A percentile compares a stretch with the other conserved stretches of the same genome.
These are phyloP conservation scores for Eucalyptus caleyi DNA, from an alignment of 345 rosid species.

Conservation along the genomic window DNA sequence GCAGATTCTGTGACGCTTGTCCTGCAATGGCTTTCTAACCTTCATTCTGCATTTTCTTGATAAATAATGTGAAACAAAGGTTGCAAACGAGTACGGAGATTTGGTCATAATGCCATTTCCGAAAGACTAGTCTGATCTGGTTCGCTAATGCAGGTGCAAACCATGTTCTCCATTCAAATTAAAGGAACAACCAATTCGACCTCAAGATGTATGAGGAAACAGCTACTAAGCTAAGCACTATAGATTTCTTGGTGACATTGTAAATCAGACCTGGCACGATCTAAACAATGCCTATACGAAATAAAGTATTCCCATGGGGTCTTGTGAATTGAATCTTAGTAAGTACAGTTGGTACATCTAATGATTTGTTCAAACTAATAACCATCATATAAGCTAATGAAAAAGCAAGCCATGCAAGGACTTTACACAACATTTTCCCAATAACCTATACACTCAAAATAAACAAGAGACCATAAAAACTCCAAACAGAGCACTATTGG, in stretches of 20 bases:
- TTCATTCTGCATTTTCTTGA: not conserved
- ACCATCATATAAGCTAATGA: not conserved
- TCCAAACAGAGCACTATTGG: not conserved
- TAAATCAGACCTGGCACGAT: not conserved
- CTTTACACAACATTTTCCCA: constrained; percentile 12
- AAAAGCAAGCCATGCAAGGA: constrained; percentile 27
- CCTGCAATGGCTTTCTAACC: not conserved
- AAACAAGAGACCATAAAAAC: not conserved
- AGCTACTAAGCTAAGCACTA: not conserved
- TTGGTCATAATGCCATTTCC: not conserved
- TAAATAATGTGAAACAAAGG: not conserved
- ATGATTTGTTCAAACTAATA: not conserved
- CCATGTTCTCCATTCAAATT: not conserved
- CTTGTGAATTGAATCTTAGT: not conserved
- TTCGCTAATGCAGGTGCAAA: not conserved
- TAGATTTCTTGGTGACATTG: not conserved
- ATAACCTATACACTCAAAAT: not conserved
- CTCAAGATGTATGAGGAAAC: not conserved
- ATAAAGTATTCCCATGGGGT: not conserved
- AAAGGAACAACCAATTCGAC: not conserved
- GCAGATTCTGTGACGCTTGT: not conserved
- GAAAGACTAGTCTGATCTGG: not conserved
- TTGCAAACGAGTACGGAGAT: not conserved
- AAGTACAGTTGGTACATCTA: not conserved
- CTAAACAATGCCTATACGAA: not conserved